Conservation (phyloP, 2,329 filamentous ascomycete genomes). For the Diplodia seriata region DNA sequence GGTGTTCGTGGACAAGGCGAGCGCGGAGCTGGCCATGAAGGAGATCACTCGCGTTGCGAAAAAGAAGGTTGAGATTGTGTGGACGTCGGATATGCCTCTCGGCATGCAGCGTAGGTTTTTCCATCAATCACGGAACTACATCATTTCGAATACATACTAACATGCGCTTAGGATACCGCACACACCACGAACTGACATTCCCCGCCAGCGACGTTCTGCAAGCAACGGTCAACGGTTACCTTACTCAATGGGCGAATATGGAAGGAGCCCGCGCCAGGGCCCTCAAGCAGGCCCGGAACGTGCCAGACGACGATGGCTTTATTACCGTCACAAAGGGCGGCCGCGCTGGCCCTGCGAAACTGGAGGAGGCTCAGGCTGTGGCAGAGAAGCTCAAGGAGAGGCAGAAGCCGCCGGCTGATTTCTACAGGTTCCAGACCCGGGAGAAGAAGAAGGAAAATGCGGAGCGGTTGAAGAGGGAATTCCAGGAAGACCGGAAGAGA, state of each 20-base stretch:
- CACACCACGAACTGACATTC: conserved; percentile 74
- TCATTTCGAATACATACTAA: background rate
- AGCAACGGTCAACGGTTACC: conserved; percentile 80
- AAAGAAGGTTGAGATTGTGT: conserved; percentile 66
- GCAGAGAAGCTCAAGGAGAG: conserved; percentile 65
- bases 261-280: conserved; percentile 70
- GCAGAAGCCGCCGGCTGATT: conserved; percentile 70
- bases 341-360: conserved; percentile 72
- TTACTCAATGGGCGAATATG: conserved; percentile 74
- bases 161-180: conserved; percentile 56
- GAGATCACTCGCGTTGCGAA: conserved; percentile 69
- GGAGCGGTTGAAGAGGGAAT: conserved; percentile 70
- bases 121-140: background rate
- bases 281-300: conserved; percentile 70
- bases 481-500: conserved; percentile 77
- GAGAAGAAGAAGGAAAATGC: conserved; percentile 81
- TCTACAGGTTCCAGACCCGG: conserved; percentile 83
- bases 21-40: conserved; percentile 77
- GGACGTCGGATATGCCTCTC: conserved; percentile 62
- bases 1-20: conserved; percentile 81
- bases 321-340: conserved; percentile 87
- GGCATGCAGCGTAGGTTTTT: conserved; percentile 61
- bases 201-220: conserved; percentile 73
- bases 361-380: conserved; percentile 70
- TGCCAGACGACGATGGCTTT: conserved; percentile 94